Evolutionary conservation across 345 rosid species (phyloP).

Genomic region (Sonneratia alba): DNA sequence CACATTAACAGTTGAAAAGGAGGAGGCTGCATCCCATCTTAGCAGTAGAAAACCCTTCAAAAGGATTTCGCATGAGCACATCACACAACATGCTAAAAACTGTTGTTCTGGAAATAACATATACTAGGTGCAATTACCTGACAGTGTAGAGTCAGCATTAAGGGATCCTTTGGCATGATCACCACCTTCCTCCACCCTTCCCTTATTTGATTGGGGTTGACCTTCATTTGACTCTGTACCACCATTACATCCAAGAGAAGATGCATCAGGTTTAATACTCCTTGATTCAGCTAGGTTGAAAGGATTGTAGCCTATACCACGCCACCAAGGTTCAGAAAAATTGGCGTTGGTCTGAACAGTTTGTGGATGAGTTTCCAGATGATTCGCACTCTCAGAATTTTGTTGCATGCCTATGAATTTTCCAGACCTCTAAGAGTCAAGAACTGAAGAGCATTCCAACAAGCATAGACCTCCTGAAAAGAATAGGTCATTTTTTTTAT

Average conservation of each 20-base stretch:
- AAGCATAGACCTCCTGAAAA: conserved; percentile 5
- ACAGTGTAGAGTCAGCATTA: conserved; percentile 42
- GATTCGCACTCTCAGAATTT: conserved; percentile 39
- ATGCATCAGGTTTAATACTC: conserved; percentile 40
- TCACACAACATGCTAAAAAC: neutral
- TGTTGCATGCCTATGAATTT: conserved; percentile 52
- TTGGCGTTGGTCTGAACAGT: conserved; percentile 27
- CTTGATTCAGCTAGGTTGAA: conserved; percentile 33
- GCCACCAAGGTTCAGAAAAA: conserved; percentile 83
- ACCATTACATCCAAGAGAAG: conserved; percentile 51
- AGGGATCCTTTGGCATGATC: conserved; percentile 46
- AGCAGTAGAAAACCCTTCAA: neutral
- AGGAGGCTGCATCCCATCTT: neutral
- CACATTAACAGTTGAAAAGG: neutral
- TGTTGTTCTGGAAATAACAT: neutral
- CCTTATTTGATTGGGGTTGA: conserved; percentile 45
- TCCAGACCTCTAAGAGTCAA: neutral
- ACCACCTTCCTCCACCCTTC: conserved; percentile 48
- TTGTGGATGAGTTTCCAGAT: conserved; percentile 33
- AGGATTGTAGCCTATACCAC: conserved; percentile 35
- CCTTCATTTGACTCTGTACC: conserved; percentile 60
- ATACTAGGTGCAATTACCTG: conserved; percentile 31
- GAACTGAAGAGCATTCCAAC: conserved; percentile 7
- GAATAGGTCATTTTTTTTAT: neutral
- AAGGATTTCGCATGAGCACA: neutral